Base-by-base conservation (phyloP, 208 protist genomes). In the Trypanosoma caninum region DNA sequence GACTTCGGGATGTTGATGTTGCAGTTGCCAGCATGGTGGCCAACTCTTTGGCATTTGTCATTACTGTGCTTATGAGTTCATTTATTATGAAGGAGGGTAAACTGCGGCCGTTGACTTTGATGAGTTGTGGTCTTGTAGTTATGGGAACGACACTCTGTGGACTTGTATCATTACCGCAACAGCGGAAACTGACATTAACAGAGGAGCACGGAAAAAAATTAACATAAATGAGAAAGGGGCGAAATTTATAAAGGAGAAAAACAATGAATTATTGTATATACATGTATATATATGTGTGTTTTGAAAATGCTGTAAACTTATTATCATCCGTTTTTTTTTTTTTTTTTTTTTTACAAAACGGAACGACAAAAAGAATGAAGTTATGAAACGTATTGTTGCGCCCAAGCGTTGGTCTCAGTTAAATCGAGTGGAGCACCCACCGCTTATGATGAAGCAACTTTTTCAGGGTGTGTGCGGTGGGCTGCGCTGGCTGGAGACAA, bases 401-500 rank as follows among this genome's bases (percentile, higher is more conserved):
- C 87, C 87, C 20, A 46, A 48, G 53, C 70, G 73, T 14, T 94
- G 87, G 87, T 77, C 78, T 13, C 38, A 73, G 20, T 45, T 84
- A 50, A 82, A 89, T 45, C 72, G 72, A 8, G 80, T 90, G 0
- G 85, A 95, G 59, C 89, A 95, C 46, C 85, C 85, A n/a, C 86
- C 85, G 40, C 65, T 93, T 3, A 95, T 95, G 89, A 80, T 90
- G 75, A 91, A 90, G 44, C 74, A 76, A 41, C 73, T 95, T 9
- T 68, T 89, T 28, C 89, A 95, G 56, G 85, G 74, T 16, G 79
- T 84, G 10, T 93, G 84, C 44, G 86, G 86, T 0, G 89, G 89
- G 0, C 47, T 89, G 18, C 72, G 84, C 18, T 93, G 85, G 84
- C 72, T 89, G 2, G 83, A 93, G 18, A 54, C 69, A 14, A 87